Base-by-base conservation (phyloP, 352 stramenopile species). In the Hyaloperonospora brassicae region DNA sequence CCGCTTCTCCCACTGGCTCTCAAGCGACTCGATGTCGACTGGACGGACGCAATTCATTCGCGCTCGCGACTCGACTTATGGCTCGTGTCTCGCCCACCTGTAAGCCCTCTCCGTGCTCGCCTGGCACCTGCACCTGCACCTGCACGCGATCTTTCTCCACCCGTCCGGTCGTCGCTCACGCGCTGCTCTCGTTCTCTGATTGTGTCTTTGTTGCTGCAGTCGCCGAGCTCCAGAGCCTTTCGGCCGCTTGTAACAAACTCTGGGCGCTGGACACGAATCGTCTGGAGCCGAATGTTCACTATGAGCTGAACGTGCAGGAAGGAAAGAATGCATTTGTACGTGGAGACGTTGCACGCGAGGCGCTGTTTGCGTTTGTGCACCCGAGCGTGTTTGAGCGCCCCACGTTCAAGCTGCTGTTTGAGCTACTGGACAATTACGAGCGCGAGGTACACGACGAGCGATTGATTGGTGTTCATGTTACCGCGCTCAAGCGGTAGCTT, bases 251-350 rank as follows among this genome's bases (percentile, higher is more conserved):
- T 66, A 79, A 96, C 63, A 79, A 86, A 43, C 79, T 98, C 27
- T 98, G 94, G 94, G 73, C 95, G 49, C 76, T 98, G 17, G 94
- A 98, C 76, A 25, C 38, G 24, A 68, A 63, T 55, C 78, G 81
- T 17, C 76, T 98, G 6, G 72, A 82, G 47, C 87, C 93, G 0
- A 76, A 84, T 50, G 72, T 87, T 40, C 83, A 98, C 66, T 98
- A 98, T 57, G 68, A 78, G 47, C 89, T 98, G 46, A 91, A 98
- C 62, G 72, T 98, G 11, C 93, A 98, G 70, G 69, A 84, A 14
- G 87, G 87, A 31, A 98, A 98, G 66, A 86, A 78, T 47, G 76
- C 82, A 12, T 97, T 84, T 64, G 69, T 89, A 50, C 84, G 86
- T 45, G 87, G 89, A 5, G 93, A 98, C 59, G 72, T 72, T 5